phyloP scores from a whole-genome alignment of 2,329 filamentous ascomycete genomes.

The Colletotrichum sp. region DNA sequence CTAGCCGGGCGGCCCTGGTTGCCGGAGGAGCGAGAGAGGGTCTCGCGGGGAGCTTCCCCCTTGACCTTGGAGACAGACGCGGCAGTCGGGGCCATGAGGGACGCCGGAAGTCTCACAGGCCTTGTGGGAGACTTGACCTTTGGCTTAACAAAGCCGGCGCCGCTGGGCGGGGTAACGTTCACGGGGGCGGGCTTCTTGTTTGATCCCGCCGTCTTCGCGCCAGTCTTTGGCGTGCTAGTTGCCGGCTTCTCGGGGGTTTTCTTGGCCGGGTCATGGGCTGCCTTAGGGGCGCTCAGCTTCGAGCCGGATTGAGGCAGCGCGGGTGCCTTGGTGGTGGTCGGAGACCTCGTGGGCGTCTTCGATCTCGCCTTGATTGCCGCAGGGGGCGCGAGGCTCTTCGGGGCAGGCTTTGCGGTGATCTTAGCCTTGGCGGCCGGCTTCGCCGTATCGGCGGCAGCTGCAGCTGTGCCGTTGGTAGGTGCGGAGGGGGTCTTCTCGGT shows the following conservation, averaged over 20 bases:
- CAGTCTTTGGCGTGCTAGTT: constrained; percentile 27
- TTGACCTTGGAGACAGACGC: constrained; percentile 68
- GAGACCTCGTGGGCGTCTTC: constrained; percentile 40
- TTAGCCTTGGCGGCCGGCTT: constrained; percentile 27
- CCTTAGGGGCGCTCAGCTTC: constrained; percentile 30
- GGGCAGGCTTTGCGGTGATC: constrained; percentile 25
- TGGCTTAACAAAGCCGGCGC: constrained; percentile 57
- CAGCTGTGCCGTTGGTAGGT: constrained; percentile 26
- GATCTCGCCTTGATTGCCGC: constrained; percentile 27
- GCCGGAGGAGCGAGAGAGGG: constrained; percentile 23
- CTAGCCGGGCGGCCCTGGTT: constrained; percentile 50
- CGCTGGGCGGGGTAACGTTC: constrained; percentile 41
- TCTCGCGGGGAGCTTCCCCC: constrained; percentile 26
- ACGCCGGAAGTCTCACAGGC: constrained; percentile 69
- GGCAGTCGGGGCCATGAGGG: constrained; percentile 72
- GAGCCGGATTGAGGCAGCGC: constrained; percentile 37
- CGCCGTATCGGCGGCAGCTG: constrained; percentile 24
- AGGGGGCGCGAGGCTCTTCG: constrained; percentile 33
- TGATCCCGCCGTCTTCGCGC: constrained; percentile 35
- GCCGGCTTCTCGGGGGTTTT: constrained; percentile 38
- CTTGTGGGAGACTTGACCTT: constrained; percentile 73
- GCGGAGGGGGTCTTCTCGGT: constrained; percentile 17
- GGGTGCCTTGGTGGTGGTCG: constrained; percentile 40
- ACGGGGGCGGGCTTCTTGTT: constrained; percentile 49
- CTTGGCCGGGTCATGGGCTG: constrained; percentile 16